phyloP scores from a whole-genome alignment of 2,329 filamentous ascomycete genomes.

The Calycina marina region DNA sequence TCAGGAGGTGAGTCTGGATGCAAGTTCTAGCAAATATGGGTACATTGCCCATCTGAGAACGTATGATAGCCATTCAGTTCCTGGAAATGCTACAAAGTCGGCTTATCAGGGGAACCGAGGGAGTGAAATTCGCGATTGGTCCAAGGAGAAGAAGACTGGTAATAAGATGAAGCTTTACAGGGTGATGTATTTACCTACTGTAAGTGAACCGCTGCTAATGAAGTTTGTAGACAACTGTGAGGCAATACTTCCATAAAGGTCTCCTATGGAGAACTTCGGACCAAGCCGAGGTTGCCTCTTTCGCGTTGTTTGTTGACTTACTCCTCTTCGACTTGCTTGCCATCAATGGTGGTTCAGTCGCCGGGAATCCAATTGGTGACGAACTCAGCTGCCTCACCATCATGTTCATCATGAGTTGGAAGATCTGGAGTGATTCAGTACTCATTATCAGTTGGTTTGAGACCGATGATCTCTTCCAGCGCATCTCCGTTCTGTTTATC shows the following conservation, averaged over 20 bases:
- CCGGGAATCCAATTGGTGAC: conserved; percentile 37
- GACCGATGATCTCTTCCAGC: conserved; percentile 43
- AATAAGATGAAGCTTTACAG: conserved; percentile 40
- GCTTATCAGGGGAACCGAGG: conserved; percentile 11
- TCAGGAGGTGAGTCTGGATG: conserved; percentile 39
- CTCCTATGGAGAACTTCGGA: conserved; percentile 46
- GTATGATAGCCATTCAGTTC: conserved; percentile 23
- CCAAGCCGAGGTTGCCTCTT: conserved; percentile 44
- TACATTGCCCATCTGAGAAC: conserved; percentile 43
- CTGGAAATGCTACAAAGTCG: conserved; percentile 11
- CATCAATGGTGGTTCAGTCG: conserved; percentile 45
- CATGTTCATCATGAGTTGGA: conserved; percentile 43
- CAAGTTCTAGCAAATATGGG: conserved; percentile 49
- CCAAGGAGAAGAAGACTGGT: conserved; percentile 23
- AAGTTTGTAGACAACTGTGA: conserved; percentile 32
- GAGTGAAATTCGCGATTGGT: conserved; percentile 25
- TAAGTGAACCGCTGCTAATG: conserved; percentile 4
- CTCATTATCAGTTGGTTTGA: conserved; percentile 45
- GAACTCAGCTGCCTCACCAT: conserved; percentile 44
- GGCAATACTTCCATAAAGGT: conserved; percentile 53
- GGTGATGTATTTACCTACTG: conserved; percentile 18
- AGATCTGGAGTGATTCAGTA: conserved; percentile 47
- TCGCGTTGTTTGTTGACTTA: conserved; percentile 51
- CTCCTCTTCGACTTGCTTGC: conserved; percentile 44
- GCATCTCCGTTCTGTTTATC: conserved; percentile 43